phyloP scores from a whole-genome alignment of 169 alveolate species.

The Neospora caninum region DNA sequence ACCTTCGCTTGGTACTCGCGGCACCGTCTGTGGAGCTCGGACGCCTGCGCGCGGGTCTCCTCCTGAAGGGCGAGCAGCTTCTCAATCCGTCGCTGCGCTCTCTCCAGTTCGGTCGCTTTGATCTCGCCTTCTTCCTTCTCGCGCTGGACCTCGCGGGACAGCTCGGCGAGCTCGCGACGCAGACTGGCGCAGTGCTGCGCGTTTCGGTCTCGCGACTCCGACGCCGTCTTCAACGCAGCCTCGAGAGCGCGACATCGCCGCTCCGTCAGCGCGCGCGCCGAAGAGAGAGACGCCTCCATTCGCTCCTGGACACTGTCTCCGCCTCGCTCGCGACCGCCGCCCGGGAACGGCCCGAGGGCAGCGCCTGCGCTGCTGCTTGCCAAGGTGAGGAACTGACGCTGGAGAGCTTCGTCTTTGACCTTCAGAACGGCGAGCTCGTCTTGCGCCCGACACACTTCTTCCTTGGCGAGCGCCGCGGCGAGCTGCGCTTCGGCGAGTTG shows the following conservation, averaged over 20 bases:
- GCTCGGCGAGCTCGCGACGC: conserved; percentile 5
- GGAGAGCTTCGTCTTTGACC: neutral
- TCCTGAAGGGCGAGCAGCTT: neutral
- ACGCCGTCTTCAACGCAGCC: neutral
- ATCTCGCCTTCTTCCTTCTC: neutral
- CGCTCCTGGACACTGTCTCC: neutral
- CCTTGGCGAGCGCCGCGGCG: conserved; percentile 5
- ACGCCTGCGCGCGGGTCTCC: conserved; percentile 8
- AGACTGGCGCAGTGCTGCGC: conserved; percentile 35
- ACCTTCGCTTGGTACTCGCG: conserved; percentile 27
- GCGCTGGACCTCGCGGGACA: neutral
- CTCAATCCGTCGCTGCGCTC: neutral
- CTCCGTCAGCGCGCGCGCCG: neutral
- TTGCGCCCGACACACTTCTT: conserved; percentile 22
- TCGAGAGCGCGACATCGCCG: neutral
- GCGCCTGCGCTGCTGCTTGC: neutral
- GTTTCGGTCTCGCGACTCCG: conserved; percentile 23
- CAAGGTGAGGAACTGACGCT: neutral
- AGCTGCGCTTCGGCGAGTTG: conserved; percentile 19
- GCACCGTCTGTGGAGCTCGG: conserved; percentile 2
- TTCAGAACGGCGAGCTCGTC: neutral
- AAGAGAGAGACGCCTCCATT: neutral
- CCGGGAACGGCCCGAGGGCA: neutral
- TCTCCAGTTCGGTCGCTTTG: neutral
- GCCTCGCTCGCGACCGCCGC: neutral